These are phyloP conservation scores for Sugiyamaella smithiae DNA, from an alignment of 805 yeast species.

Conservation along the genomic window DNA sequence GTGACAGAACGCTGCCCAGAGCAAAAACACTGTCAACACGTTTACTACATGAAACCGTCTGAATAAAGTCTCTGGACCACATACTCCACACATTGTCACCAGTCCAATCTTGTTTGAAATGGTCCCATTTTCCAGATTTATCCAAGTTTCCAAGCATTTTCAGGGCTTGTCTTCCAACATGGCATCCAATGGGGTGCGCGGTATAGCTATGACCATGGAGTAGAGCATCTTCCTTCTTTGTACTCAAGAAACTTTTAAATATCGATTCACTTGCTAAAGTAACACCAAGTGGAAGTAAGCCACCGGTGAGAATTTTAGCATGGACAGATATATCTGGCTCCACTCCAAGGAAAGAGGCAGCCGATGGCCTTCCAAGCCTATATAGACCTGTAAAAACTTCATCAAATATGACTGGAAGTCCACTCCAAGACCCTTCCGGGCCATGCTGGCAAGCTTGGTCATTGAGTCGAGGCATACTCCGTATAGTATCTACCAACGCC, in stretches of 20 bases:
- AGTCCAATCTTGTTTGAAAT: slow-evolving; percentile 20
- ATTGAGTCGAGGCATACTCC: slow-evolving; percentile 18
- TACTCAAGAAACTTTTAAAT: slow-evolving; percentile 25
- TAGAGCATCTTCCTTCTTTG: slow-evolving; percentile 26
- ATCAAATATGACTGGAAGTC: slow-evolving; percentile 27
- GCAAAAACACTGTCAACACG: slow-evolving; percentile 22
- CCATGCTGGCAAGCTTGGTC: slow-evolving; percentile 1
- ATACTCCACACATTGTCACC: slow-evolving; percentile 19
- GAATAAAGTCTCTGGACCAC: slow-evolving; percentile 24
- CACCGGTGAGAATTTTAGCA: slow-evolving; percentile 30
- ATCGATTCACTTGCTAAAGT: slow-evolving; percentile 26
- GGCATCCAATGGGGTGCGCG: slow-evolving; percentile 30
- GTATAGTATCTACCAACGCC: slow-evolving; percentile 23
- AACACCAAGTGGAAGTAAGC: slow-evolving; percentile 26
- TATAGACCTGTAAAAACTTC: slow-evolving; percentile 30
- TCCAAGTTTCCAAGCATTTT: slow-evolving; percentile 14
- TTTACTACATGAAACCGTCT: slow-evolving; percentile 15
- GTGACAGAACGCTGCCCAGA: slow-evolving; percentile 25
- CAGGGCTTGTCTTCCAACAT: slow-evolving; percentile 24
- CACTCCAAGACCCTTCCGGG: slow-evolving; percentile 19
- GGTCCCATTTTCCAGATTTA: slow-evolving; percentile 16
- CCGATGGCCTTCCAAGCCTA: slow-evolving; percentile 24
- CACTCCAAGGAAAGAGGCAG: slow-evolving; percentile 20
- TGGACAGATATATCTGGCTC: slow-evolving; percentile 28
- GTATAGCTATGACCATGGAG: slow-evolving; percentile 31